Percentiles rank a stretch among this genome's conserved stretches.
Evolutionary conservation across 163 green algal species (phyloP).

Genomic region (Scenedesmus sp.): DNA sequence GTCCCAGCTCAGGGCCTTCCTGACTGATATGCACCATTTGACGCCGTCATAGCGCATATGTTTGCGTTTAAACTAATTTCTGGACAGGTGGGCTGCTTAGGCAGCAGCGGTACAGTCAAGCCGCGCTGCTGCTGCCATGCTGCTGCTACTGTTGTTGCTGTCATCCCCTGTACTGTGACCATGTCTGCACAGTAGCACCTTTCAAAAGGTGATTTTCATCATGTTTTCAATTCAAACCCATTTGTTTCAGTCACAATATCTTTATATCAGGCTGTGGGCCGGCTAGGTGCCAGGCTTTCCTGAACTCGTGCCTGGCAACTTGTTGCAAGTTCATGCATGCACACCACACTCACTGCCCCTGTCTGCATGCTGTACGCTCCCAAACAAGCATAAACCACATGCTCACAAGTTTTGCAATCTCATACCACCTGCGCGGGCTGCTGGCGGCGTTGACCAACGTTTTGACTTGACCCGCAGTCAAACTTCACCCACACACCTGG

Average conservation of each 20-base stretch:
- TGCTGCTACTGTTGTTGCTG: conserved; percentile 10
- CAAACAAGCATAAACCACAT: background rate
- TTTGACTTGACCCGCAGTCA: background rate
- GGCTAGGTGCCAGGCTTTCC: background rate
- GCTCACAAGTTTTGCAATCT: background rate
- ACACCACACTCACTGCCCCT: background rate
- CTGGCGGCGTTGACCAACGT: background rate
- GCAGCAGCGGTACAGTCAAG: background rate
- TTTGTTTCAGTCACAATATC: background rate
- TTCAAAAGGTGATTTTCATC: background rate
- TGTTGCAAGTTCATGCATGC: too few relatives aligned
- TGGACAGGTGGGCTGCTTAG: background rate
- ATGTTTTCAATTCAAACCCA: background rate
- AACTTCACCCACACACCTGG: background rate
- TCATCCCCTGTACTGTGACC: background rate
- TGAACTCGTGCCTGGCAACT: too few relatives aligned
- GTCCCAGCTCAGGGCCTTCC: background rate
- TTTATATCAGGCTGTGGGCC: background rate
- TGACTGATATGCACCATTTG: background rate
- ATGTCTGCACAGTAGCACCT: background rate
- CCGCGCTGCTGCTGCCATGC: background rate
- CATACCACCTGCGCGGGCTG: background rate
- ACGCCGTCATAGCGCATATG: background rate
- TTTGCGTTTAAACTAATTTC: background rate
- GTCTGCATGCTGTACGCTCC: background rate